Evolutionary conservation across 768 basidiomycete genomes (phyloP), one percentile per base, ranked within the genome.

Genomic region (Suillus plorans): DNA sequence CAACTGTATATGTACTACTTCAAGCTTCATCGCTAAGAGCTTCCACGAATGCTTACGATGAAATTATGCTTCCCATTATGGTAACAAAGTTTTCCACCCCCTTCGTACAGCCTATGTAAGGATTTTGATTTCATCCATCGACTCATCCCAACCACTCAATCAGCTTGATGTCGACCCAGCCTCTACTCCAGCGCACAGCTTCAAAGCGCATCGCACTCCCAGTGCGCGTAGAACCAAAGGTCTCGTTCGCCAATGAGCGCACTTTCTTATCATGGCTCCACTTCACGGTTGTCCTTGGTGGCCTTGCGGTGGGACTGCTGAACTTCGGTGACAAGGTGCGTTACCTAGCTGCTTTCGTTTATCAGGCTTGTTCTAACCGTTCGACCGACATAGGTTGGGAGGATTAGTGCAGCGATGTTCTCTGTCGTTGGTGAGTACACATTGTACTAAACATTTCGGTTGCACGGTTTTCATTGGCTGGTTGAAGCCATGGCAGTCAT

Each of bases 231-330:
- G 94, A 97, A 77, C 94, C 94, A 39, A 97, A 97, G 71, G 94
- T 97, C 66, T 94, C 94, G 56, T 97, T 96, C 70, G 94, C 94
- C 50, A 96, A 96, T 77, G 94, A 95, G 77, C 87, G 93, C 63
- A 95, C 97, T 0, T 99, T 99, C 80, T 84, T 99, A 53, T 96
- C 95, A 84, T 99, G 97, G 97, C 85, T 98, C 58, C 95, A 97
- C 78, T 98, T 97, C 76, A 95, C 96, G 47, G 95, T 99, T 78
- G 94, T 99, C 64, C 88, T 99, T 9, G 96, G 97, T 36, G 97
- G 97, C 64, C 85, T 99, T 55, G 92, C 95, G 2, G 95, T 99
- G 16, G 97, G 97, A 13, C 79, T 99, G 64, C 82, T 99, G 71
- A 99, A 99, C 78, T 99, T 99, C 81, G 97, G 97, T 66, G 97